Base-by-base conservation (phyloP, 306 rosid species). In the Senna tora region DNA sequence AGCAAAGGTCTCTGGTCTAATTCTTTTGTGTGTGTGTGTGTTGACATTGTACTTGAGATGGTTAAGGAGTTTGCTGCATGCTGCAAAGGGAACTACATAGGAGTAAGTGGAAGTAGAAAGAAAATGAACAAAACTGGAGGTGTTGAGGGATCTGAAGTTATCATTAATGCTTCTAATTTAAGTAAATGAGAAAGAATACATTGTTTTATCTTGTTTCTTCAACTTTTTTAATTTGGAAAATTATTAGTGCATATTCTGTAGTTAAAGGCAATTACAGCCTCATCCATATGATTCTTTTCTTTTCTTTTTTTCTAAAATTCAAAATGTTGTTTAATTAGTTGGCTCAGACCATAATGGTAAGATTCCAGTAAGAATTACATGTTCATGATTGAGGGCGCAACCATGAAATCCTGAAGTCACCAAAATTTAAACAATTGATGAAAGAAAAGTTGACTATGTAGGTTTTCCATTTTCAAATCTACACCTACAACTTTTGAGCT, bases 11-110 rank as follows among this genome's bases (percentile, higher is more conserved):
- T 62, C 20, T 7, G 15, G 34, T 28, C 33, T 22, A 72, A 43
- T 63, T 14, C 15, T 51, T 28, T 49, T 58, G 38, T 33, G 38
- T 36, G 0, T 36, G 39, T 58, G 43, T 38, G 33, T 34, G 52
- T 65, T 81, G 67, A 65, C 62, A 65, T 15, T 50, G 61, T 42
- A 53, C 43, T 69, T 16, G 46, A 69, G 73, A 54, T 19, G 71
- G 30, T 59, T 53, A 67, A 34, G 19, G 64, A 47, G 38, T 74
- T 56, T 55, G 39, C 54, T 28, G 42, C 49, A 20, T 16, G 51
- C 59, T 9, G 60, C 65, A 68, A 51, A 54, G 57, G 50, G 52
- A 70, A 75, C 51, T 4, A 36, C 49, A 12, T 10, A 73, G 45
- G 47, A 67, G 25, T 36, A 12, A 36, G 20, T 25, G 39, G 38